Percentiles rank a stretch among this genome's conserved stretches.
Evolutionary conservation across 2,329 filamentous ascomycete species (phyloP).

Genomic region (Clonostachys chloroleuca): DNA sequence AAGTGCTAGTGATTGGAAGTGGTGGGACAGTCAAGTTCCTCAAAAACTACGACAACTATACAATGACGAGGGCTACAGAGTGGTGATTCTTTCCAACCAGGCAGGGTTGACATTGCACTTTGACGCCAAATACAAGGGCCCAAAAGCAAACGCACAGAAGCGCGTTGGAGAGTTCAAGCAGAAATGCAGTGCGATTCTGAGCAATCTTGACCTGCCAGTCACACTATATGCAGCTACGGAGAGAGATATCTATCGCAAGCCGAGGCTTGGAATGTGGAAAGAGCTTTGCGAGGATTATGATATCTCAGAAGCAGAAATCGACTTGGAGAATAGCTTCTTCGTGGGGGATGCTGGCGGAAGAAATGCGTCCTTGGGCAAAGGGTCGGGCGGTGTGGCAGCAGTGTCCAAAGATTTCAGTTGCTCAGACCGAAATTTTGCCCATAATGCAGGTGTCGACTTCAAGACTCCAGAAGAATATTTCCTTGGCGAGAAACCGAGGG

Average conservation of each 20-base stretch:
- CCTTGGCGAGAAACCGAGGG: constrained; percentile 58
- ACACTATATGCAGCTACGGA: constrained; percentile 82
- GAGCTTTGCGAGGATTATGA: constrained; percentile 54
- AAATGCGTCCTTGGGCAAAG: constrained; percentile 27
- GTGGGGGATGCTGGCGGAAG: constrained; percentile 81
- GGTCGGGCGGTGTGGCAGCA: constrained; percentile 11
- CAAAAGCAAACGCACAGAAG: constrained; percentile 56
- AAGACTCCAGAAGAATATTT: constrained; percentile 93
- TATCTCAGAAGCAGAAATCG: constrained; percentile 53
- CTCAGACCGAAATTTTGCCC: constrained; percentile 74
- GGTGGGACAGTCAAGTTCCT: constrained; percentile 79
- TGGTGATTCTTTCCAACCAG: constrained; percentile 87
- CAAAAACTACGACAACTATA: constrained; percentile 62
- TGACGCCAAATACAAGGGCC: constrained; percentile 59
- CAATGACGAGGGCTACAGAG: constrained; percentile 59
- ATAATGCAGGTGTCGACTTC: constrained; percentile 77
- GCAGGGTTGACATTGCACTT: constrained; percentile 72
- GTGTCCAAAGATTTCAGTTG: constrained; percentile 57
- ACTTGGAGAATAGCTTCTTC: constrained; percentile 71
- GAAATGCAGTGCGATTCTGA: constrained; percentile 68
- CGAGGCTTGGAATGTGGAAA: constrained; percentile 84
- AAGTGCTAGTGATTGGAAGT: constrained; percentile 81
- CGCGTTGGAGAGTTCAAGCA: constrained; percentile 77
- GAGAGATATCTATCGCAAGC: constrained; percentile 82
- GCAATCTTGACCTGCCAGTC: constrained; percentile 68